Conservation (phyloP, 306 rosid genomes). For the Castanea crenata region DNA sequence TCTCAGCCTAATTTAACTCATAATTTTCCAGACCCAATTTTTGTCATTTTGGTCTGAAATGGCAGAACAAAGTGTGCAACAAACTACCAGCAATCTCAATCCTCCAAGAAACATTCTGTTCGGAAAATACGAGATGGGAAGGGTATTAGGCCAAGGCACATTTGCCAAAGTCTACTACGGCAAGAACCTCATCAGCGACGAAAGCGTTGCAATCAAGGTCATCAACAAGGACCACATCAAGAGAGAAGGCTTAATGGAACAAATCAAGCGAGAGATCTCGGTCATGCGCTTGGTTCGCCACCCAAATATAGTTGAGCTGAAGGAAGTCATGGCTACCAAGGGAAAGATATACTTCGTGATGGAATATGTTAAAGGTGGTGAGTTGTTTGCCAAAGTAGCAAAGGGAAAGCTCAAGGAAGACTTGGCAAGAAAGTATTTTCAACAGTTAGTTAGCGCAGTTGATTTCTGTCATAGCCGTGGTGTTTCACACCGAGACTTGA, state of each 20-base stretch:
- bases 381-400: slow-evolving; percentile 50
- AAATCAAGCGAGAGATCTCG: slow-evolving; percentile 74
- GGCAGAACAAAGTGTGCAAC: slow-evolving; percentile 15
- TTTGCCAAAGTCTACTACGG: slow-evolving; percentile 74
- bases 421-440: slow-evolving; percentile 61
- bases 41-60: slow-evolving; percentile 4
- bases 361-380: slow-evolving; percentile 74
- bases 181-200: slow-evolving; percentile 43
- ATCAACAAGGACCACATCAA: slow-evolving; percentile 61
- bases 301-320: slow-evolving; percentile 68
- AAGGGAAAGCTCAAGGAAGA: slow-evolving; percentile 66
- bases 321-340: slow-evolving; percentile 88
- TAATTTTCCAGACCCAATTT: not conserved
- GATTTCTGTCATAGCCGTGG: slow-evolving; percentile 89
- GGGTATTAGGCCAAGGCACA: slow-evolving; percentile 67
- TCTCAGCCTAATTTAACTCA: not conserved
- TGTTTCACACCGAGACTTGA: slow-evolving; percentile 73
- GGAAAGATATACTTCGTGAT: slow-evolving; percentile 61
- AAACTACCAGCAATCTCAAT: not conserved
- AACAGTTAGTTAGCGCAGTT: slow-evolving; percentile 58
- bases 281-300: slow-evolving; percentile 71
- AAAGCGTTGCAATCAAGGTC: slow-evolving; percentile 74
- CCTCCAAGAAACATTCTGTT: slow-evolving; percentile 40
- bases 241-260: slow-evolving; percentile 60
- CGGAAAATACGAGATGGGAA: slow-evolving; percentile 77